Evolutionary conservation across 2,329 filamentous ascomycete species (phyloP).

Genomic region (Fusarium multiceps): DNA sequence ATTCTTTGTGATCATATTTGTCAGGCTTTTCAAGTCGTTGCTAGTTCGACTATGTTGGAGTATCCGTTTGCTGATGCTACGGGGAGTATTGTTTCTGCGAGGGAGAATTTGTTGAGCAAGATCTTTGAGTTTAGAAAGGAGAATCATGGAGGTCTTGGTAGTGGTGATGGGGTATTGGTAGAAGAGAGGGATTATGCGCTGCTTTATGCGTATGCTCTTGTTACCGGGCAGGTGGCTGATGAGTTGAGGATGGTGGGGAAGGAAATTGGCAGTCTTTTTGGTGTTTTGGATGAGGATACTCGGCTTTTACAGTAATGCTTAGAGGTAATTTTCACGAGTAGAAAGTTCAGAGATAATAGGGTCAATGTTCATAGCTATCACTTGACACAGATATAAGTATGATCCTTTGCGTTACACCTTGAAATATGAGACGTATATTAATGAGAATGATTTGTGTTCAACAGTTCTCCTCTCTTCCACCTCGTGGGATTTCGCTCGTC

Average conservation of each 20-base stretch:
- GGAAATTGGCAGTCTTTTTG: constrained; percentile 53
- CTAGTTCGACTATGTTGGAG: constrained; percentile 91
- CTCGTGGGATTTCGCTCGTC: no score
- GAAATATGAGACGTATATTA: no score
- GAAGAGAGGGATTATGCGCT: constrained; percentile 88
- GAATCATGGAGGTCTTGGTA: constrained; percentile 54
- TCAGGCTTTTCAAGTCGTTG: constrained; percentile 86
- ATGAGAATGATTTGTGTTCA: no score
- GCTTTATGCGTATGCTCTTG: constrained; percentile 87
- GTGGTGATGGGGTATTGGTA: constrained; percentile 48
- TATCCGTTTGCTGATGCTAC: constrained; percentile 91
- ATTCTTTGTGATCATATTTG: constrained; percentile 89
- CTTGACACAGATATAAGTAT: no score
- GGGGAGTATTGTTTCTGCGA: constrained; percentile 81
- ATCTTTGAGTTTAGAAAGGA: constrained; percentile 87
- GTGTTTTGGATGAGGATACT: constrained; percentile 38
- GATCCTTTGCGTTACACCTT: no score
- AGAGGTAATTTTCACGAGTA: no score
- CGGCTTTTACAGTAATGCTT: constrained; percentile 7
- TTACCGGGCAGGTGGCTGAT: constrained; percentile 73
- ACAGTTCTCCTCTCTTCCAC: no score
- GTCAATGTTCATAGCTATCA: no score
- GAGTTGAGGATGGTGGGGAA: constrained; percentile 69
- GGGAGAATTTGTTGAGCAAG: constrained; percentile 85
- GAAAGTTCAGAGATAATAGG: no score